These are phyloP conservation scores for Galeopsis tetrahit DNA, from an alignment of 257 asterid genomes.

Conservation along the genomic window DNA sequence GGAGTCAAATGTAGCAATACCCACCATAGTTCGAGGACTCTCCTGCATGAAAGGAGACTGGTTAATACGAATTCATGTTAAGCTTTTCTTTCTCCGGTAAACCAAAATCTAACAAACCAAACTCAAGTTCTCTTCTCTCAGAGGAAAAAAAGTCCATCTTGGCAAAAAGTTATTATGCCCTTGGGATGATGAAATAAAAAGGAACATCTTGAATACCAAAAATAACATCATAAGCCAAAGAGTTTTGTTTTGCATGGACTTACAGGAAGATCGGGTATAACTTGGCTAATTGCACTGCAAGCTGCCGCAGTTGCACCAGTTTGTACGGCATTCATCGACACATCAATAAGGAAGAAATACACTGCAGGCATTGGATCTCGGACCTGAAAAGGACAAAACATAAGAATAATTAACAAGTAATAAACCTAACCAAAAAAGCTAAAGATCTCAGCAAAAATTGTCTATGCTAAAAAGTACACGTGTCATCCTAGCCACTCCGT, in stretches of 20 bases:
- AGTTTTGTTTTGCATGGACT: conserved; percentile 41
- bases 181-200: neutral
- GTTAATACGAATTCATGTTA: conserved; percentile 25
- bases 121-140: conserved; percentile 19
- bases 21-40: conserved; percentile 92
- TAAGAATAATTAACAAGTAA: conserved; percentile 12
- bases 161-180: neutral
- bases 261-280: conserved; percentile 93
- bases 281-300: conserved; percentile 95
- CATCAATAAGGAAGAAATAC: conserved; percentile 91
- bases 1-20: conserved; percentile 91
- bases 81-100: conserved; percentile 25
- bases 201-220: neutral
- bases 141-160: neutral
- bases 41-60: conserved; percentile 60
- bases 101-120: conserved; percentile 14
- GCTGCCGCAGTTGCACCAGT: conserved; percentile 99
- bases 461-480: conserved; percentile 20
- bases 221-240: neutral
- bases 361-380: conserved; percentile 98
- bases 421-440: neutral
- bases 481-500: neutral
- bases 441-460: conserved; percentile 19
- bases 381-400: conserved; percentile 53
- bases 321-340: conserved; percentile 87